Conservation (phyloP, 495 filamentous ascomycete genomes). For the Penicillium ucsense region DNA sequence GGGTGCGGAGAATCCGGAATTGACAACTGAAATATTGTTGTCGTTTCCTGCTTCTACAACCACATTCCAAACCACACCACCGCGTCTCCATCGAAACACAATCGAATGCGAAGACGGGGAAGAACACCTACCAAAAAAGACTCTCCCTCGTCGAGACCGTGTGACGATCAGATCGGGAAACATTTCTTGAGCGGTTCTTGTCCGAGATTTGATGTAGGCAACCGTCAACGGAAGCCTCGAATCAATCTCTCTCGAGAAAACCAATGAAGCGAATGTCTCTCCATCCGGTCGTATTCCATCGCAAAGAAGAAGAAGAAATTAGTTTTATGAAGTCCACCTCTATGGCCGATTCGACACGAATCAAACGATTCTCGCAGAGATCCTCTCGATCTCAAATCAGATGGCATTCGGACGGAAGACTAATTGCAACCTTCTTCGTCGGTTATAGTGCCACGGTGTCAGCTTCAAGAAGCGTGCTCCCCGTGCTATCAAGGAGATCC, state of each 20-base stretch:
- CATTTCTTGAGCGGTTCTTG: neutral
- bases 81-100: neutral
- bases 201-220: no score
- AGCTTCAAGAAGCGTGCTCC: constrained; percentile 99
- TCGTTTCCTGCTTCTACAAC: neutral
- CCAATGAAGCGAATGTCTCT: neutral
- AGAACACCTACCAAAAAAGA: neutral
- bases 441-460: constrained; percentile 78
- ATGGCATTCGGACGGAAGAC: constrained; percentile 56
- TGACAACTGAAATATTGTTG: neutral
- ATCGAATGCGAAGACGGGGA: no score
- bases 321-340: constrained; percentile 66
- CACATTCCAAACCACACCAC: constrained; percentile 3
- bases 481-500: constrained; percentile 97
- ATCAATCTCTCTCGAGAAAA: neutral
- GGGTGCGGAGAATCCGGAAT: constrained; percentile 1
- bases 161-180: constrained; percentile 1
- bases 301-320: constrained; percentile 38
- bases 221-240: no score
- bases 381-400: constrained; percentile 17
- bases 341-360: constrained; percentile 29
- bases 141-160: neutral
- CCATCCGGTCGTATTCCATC: constrained; percentile 4
- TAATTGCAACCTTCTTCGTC: constrained; percentile 36
- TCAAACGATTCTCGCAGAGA: constrained; percentile 18